Evolutionary conservation across 2,329 filamentous ascomycete species (phyloP), one percentile per base, ranked within the genome.

Genomic region (Aspergillus aculeatinus): DNA sequence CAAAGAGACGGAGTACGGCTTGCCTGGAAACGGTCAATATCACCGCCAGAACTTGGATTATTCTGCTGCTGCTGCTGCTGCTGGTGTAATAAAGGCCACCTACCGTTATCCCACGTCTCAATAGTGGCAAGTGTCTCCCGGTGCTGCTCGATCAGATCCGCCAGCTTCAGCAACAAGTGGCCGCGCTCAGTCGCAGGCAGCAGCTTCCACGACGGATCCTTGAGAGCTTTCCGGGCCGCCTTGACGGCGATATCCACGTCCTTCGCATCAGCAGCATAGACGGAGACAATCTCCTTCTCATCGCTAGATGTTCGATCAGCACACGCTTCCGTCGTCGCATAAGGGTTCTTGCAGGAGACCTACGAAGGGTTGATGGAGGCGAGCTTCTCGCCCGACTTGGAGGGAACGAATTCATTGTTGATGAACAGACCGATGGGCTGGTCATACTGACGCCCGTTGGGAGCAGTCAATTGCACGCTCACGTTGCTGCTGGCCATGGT

Each of bases 391-490:
- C 84, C 87, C 14, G 83, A 83, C 73, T 83, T 86, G 58, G 87
- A 85, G 68, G 85, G 81, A 56, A 91, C 87, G 73, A 90, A 93
- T 72, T 92, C 88, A 65, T 92, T 92, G 80, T 91, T 89, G 79
- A 93, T 92, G 76, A 92, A 93, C 9, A 94, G 82, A n/a, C 91
- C 91, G 49, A 85, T 81, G 2, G 90, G 89, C 78, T 92, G 89
- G 12, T 77, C 80, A 77, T 90, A 93, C 68, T 84, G 87, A 74
- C 79, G 82, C 68, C 89, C 90, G 76, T 94, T 94, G 4, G 90
- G 90, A 53, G 90, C 89, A 9, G 83, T 89, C 60, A 94, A 82
- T 69, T 91, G 82, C 25, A 77, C 67, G 44, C 72, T 74, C 29
- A 79, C 64, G 54, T 74, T 67, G 4, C 16, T 44, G 44, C 16